Percentiles rank a stretch among this genome's conserved stretches.
These are phyloP conservation scores for Haberlea rhodopensis DNA, from an alignment of 257 asterid genomes.

Conservation along the genomic window DNA sequence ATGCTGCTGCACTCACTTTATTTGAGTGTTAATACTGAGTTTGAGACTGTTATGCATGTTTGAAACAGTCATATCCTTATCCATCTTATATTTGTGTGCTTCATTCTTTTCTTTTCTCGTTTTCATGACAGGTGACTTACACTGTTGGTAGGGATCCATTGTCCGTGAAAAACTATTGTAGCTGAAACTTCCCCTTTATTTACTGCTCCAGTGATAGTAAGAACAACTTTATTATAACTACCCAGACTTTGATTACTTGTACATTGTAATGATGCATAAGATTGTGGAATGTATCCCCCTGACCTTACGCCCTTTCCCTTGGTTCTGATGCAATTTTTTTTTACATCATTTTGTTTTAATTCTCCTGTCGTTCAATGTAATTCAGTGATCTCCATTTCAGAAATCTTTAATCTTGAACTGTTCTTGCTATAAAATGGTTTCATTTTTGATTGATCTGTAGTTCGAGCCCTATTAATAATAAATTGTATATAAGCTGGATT, in stretches of 20 bases:
- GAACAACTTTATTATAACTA: slow-evolving; percentile 24
- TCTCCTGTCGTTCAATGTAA: not conserved
- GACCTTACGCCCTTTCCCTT: not conserved
- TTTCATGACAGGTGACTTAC: slow-evolving; percentile 67
- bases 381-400: not conserved
- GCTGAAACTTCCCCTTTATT: slow-evolving; percentile 76
- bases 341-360: not conserved
- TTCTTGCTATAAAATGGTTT: too few species aligned
- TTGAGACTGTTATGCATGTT: too few species aligned
- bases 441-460: too few species aligned
- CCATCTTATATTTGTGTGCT: slow-evolving; percentile 12
- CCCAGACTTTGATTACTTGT: slow-evolving; percentile 19
- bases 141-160: slow-evolving; percentile 93
- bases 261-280: slow-evolving; percentile 1
- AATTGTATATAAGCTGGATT: not conserved
- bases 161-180: slow-evolving; percentile 58
- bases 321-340: not conserved
- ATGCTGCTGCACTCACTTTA: too few species aligned
- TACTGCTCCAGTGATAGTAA: slow-evolving; percentile 81
- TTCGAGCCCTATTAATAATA: not conserved
- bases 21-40: too few species aligned
- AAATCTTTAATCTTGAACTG: not conserved
- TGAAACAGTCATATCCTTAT: too few species aligned
- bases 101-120: slow-evolving; percentile 17
- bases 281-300: not conserved